Evolutionary conservation across 441 rosid species (phyloP), one percentile per base, ranked within the genome.

Genomic region (Eutrema salsugineum): DNA sequence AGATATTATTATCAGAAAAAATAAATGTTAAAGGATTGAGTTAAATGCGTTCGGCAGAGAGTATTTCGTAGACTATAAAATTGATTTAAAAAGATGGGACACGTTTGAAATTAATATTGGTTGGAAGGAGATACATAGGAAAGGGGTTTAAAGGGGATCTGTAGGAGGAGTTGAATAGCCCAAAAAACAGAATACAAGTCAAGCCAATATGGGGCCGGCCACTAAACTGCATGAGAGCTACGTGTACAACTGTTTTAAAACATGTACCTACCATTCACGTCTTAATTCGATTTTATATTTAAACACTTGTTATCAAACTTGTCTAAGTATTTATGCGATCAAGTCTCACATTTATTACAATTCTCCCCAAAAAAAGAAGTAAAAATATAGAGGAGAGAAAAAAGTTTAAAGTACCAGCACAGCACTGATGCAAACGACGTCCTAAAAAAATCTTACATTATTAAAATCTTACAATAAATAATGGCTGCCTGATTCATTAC

Each of bases 121-220:
- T 1, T 69, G 2, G 20, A 48, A 7, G 58, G 47, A 69, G 12
- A 5, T 3, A 14, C 11, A 17, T n/a, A n/a, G 7, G 39, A 48
- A 71, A 6, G 68, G 44, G 68, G 68, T 71, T 71, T 9, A n/a
- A n/a, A 30, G 32, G 27, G 60, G 51, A 20, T 12, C 14, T 64
- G 4, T 27, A 54, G 49, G 76, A 72, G 49, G 76, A 72, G 49
- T 44, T 73, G 39, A 73, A 64, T 14, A 57, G 71, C 77, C 77
- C 71, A 72, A 56, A 56, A 64, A 56, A 56, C 71, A 65, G 57
- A 64, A 73, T 48, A 73, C 59, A 65, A 73, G 71, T 73, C 77
- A 73, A 73, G 51, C 43, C 17, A 55, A 55, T 17, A 55, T 65
- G 66, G 71, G 77, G 2, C 71, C 77, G 77, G 2, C 71, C 77